Evolutionary conservation across 2,329 filamentous ascomycete species (phyloP).

Genomic region (Scleromitrula shiraiana): DNA sequence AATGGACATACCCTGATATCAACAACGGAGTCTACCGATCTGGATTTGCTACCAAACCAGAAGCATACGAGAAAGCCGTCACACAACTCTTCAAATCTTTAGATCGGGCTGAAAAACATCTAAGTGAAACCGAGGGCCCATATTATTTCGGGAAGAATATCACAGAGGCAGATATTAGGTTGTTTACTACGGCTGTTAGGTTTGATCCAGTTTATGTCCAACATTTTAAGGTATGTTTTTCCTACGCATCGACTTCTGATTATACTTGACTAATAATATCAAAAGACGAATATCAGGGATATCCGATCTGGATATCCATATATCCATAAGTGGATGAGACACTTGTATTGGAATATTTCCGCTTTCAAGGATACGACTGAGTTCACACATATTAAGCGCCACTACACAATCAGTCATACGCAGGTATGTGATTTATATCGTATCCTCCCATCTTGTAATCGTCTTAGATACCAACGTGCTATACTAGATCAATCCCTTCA

Average conservation of each 20-base stretch:
- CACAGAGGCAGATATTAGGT: constrained; percentile 75
- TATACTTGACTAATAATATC: no score
- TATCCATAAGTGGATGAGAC: constrained; percentile 58
- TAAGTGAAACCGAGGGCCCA: constrained; percentile 45
- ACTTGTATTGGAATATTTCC: constrained; percentile 59
- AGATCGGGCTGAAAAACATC: constrained; percentile 66
- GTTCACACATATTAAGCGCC: constrained; percentile 56
- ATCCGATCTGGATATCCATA: constrained; percentile 44
- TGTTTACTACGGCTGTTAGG: constrained; percentile 55
- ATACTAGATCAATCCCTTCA: constrained; percentile 55
- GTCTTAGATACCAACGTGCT: constrained; percentile 35
- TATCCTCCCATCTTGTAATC: not conserved
- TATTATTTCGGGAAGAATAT: constrained; percentile 69
- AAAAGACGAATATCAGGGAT: constrained; percentile 48
- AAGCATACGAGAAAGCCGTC: constrained; percentile 73
- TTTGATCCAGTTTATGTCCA: constrained; percentile 75
- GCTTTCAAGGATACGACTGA: constrained; percentile 45
- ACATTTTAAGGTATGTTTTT: constrained; percentile 67
- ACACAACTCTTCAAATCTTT: constrained; percentile 64
- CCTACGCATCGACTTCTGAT: constrained; percentile 33
- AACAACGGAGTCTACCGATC: constrained; percentile 68
- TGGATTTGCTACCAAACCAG: constrained; percentile 78
- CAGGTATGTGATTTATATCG: constrained; percentile 36
- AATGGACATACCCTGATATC: constrained; percentile 70
- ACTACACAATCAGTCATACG: constrained; percentile 80